A percentile compares a stretch with the other conserved stretches of the same genome.
phyloP scores from a whole-genome alignment of 2,329 filamentous ascomycete genomes.

The Nemania sp. region DNA sequence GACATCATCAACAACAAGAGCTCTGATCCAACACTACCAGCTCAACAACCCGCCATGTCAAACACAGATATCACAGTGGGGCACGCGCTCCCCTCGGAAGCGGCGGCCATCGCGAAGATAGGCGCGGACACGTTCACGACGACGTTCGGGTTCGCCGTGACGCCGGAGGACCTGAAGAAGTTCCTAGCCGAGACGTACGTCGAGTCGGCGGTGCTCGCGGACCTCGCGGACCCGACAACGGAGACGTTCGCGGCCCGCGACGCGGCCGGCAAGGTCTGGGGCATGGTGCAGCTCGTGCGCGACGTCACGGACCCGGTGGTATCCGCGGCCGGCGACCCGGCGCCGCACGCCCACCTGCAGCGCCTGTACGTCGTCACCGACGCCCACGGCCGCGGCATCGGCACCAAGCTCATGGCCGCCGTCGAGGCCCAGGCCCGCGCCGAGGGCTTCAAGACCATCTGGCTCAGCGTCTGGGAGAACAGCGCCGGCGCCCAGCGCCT shows the following conservation, averaged over 20 bases:
- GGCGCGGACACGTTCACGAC: slow-evolving; percentile 36
- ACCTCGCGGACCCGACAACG: slow-evolving; percentile 29
- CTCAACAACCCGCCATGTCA: background rate
- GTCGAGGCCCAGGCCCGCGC: slow-evolving; percentile 35
- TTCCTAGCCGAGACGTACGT: slow-evolving; percentile 34
- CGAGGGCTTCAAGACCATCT: slow-evolving; percentile 36
- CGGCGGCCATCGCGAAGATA: slow-evolving; percentile 34
- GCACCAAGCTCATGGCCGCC: slow-evolving; percentile 34
- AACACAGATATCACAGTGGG: slow-evolving; percentile 29
- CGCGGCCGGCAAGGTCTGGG: slow-evolving; percentile 28
- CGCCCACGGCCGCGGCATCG: slow-evolving; percentile 38
- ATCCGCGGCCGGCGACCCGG: slow-evolving; percentile 25
- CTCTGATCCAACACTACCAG: background rate
- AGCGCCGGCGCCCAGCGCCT: slow-evolving; percentile 30
- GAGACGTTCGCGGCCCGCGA: slow-evolving; percentile 35
- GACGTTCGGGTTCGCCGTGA: slow-evolving; percentile 35
- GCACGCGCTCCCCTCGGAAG: slow-evolving; percentile 32
- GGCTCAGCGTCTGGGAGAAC: slow-evolving; percentile 40
- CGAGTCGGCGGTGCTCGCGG: slow-evolving; percentile 26
- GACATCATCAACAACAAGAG: background rate
- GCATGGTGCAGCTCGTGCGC: slow-evolving; percentile 38
- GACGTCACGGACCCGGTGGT: slow-evolving; percentile 29
- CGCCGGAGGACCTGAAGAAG: slow-evolving; percentile 31
- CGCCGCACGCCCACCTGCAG: slow-evolving; percentile 35
- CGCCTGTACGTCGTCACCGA: slow-evolving; percentile 38